Base-by-base conservation (phyloP, 768 basidiomycete species). In the Baorangia bicolor region DNA sequence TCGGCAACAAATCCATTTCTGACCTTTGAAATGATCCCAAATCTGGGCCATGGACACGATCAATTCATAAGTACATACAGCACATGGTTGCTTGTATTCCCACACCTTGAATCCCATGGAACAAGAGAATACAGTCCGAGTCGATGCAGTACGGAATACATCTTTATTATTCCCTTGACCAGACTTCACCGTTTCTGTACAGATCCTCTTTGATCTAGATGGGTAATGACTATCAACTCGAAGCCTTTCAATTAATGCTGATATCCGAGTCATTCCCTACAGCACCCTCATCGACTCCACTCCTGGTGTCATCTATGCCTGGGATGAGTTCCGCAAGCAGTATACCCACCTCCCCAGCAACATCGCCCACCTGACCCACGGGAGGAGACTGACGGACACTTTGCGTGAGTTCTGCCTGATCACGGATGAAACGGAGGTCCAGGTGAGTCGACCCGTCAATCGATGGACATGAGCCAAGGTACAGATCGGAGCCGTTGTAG, bases 261-360 rank as follows among this genome's bases (percentile, higher is more conserved):
- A 70, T 23, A 53, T 54, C n/a, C n/a, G n/a, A n/a, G n/a, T n/a
- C 43, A 21, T 53, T 9, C 10, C 38, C 44, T 31, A 13, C 64
- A 89, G 87, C 39, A 90, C 87, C 7, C 78, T 88, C 55, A 82
- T 88, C 64, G 90, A 93, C 72, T 92, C 90, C 3, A 93, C 91
- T 5, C 89, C 89, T 1, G 92, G 91, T 5, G 87, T 93, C n/a
- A 60, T 84, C 48, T 80, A 80, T 56, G 87, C 90, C 9, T 94
- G 92, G 92, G 75, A 81, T 47, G 81, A 74, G 42, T 94, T 91
- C 66, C 77, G 80, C 38, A 75, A 72, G 39, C 79, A 88, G 54
- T 91, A 91, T 58, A 60, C 59, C 68, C 73, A 56, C 67, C 75
- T 63, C 75, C 86, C 80, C 1, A 78, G 80, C 59, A 73, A 71